Conservation (phyloP, 1,284 basidiomycete species). For the Grifola frondosa region DNA sequence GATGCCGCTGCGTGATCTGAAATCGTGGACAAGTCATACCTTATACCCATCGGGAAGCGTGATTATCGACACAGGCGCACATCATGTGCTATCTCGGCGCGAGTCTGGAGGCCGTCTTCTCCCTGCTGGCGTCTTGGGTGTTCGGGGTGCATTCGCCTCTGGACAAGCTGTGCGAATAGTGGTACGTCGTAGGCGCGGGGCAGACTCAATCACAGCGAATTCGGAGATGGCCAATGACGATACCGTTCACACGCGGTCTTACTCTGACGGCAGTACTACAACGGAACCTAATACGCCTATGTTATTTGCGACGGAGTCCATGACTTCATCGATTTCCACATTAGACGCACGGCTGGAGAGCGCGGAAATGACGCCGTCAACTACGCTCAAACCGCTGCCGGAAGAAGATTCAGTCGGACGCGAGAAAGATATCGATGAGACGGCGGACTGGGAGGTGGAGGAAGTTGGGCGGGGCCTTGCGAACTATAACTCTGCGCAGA, state of each 20-base stretch:
- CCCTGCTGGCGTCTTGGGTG: slow-evolving; percentile 85
- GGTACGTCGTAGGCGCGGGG: slow-evolving; percentile 43
- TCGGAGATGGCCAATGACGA: too few relatives aligned
- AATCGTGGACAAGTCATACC: slow-evolving; percentile 95
- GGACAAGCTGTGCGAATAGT: slow-evolving; percentile 92
- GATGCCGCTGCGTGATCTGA: slow-evolving; percentile 83
- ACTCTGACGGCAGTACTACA: slow-evolving; percentile 31
- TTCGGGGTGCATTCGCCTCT: slow-evolving; percentile 88
- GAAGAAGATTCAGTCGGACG: slow-evolving; percentile 33
- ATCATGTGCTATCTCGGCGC: slow-evolving; percentile 78
- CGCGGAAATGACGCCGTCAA: slow-evolving; percentile 30
- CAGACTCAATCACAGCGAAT: slow-evolving; percentile 21
- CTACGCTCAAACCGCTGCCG: slow-evolving; percentile 21
- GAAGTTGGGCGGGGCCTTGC: slow-evolving; percentile 94
- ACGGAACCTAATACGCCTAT: slow-evolving; percentile 45
- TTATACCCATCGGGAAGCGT: slow-evolving; percentile 86
- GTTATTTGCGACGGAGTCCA: slow-evolving; percentile 31
- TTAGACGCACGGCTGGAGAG: slow-evolving; percentile 38
- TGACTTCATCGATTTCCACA: slow-evolving; percentile 39
- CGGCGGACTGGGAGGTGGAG: slow-evolving; percentile 71
- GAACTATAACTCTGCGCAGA: slow-evolving; percentile 95
- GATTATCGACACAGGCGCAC: slow-evolving; percentile 88
- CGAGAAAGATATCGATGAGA: slow-evolving; percentile 31
- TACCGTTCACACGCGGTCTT: slow-evolving; percentile 28
- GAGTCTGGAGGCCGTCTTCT: slow-evolving; percentile 90